Evolutionary conservation across 2,329 filamentous ascomycete genomes (phyloP).

Genomic region (Cadophora sp.): DNA sequence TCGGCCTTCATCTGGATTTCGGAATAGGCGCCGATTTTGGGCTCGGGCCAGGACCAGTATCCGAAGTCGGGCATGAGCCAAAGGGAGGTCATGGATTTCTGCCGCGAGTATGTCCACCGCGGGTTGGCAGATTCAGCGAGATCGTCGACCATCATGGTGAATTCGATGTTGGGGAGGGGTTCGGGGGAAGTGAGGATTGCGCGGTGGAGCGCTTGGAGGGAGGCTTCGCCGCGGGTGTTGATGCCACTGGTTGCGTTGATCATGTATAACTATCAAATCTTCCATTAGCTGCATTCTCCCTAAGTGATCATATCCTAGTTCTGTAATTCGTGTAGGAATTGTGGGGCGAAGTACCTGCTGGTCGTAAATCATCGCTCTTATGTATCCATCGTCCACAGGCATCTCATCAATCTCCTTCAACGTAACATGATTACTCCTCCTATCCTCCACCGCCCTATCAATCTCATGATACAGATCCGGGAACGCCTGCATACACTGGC

Average conservation of each 20-base stretch:
- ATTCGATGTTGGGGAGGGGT: constrained; percentile 47
- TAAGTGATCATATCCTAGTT: not conserved
- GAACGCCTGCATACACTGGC: constrained; percentile 14
- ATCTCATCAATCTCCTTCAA: constrained; percentile 30
- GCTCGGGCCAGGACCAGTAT: constrained; percentile 46
- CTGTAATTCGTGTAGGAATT: not conserved
- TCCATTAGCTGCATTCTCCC: not conserved
- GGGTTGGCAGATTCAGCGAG: constrained; percentile 28
- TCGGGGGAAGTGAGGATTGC: constrained; percentile 44
- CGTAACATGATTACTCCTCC: constrained; percentile 21
- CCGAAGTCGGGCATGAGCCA: constrained; percentile 48
- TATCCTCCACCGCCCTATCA: constrained; percentile 23
- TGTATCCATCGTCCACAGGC: constrained; percentile 18
- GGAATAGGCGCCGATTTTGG: constrained; percentile 46
- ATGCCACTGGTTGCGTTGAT: constrained; percentile 38
- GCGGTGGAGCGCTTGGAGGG: constrained; percentile 46
- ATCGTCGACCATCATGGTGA: constrained; percentile 43
- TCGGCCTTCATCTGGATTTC: constrained; percentile 36
- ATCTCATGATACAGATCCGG: constrained; percentile 24
- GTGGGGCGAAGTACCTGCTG: constrained; percentile 28
- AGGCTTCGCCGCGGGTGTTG: constrained; percentile 42
- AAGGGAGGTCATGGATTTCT: constrained; percentile 38
- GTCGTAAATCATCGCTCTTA: constrained; percentile 32
- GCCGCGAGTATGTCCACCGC: constrained; percentile 13
- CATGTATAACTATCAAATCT: constrained; percentile 43